Base-by-base conservation (phyloP, 441 rosid species). In the Pelargonium australe region DNA sequence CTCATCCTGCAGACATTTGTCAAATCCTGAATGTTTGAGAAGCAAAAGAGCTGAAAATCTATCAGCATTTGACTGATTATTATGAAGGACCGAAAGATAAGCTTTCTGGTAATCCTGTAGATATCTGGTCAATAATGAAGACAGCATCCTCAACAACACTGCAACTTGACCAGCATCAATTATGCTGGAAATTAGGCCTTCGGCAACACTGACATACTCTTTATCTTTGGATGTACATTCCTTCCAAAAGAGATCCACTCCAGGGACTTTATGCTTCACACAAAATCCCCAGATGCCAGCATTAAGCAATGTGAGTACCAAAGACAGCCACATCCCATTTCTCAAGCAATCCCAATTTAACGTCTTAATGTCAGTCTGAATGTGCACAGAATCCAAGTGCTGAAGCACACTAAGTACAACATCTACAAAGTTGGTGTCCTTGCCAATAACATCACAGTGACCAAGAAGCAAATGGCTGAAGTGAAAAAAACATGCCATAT, bases 301-400 rank as follows among this genome's bases (percentile, higher is more conserved):
- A 80, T 85, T 80, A 17, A 94, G 77, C 66, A 85, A 82, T 71
- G 90, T 85, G 71, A 96, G 85, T 65, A 84, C 81, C 75, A 89
- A 77, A 75, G 94, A 90, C 78, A 94, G 78, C 96, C 98, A 92
- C 66, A 85, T 76, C 63, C 95, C 99, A 81, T 80, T 84, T 73
- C 92, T 88, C 71, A 90, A 82, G 77, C 88, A 94, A 81, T 87
- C 93, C 98, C 98, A 94, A 65, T 93, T 96, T 72, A 86, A 76
- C 69, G 81, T 88, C 72, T 85, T 83, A 74, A 85, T 64, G 70
- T 78, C 85, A 67, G 77, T 82, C 2, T 82, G 80, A 70, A 85
- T 72, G 68, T 82, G 72, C 66, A 78, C 51, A 66, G 82, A 80
- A 73, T 78, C 73, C 77, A 92, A 83, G 67, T 75, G 77, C 72